A percentile compares a stretch with the other conserved stretches of the same genome.
Conservation (phyloP, 441 rosid genomes). For the Syzygium syzygioides region DNA sequence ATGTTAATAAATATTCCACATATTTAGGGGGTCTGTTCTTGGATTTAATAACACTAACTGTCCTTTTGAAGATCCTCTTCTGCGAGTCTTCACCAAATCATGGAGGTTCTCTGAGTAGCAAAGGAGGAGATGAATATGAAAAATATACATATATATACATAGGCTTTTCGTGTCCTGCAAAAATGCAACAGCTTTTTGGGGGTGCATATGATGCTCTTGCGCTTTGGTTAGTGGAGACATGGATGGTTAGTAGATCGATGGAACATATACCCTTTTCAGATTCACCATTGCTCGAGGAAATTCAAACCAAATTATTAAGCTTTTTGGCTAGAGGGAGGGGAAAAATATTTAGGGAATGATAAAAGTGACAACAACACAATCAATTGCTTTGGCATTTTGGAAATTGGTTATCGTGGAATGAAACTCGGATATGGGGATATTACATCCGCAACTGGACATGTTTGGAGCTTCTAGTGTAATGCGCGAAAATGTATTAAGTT, state of each 20-base stretch:
- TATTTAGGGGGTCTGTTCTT: slow-evolving; percentile 12
- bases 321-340: background rate
- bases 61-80: slow-evolving; percentile 17
- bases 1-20: slow-evolving; percentile 29
- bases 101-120: background rate
- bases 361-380: background rate
- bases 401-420: background rate
- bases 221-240: background rate
- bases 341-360: background rate
- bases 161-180: background rate
- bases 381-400: background rate
- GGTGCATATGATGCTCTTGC: background rate
- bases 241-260: background rate
- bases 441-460: background rate
- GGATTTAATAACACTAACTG: slow-evolving; percentile 19
- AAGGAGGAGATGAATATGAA: slow-evolving; percentile 3
- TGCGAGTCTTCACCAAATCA: slow-evolving; percentile 13
- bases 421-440: background rate
- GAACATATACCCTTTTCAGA: background rate
- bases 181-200: background rate
- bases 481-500: background rate
- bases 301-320: background rate
- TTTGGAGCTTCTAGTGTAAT: background rate
- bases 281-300: background rate
- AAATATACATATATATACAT: background rate